phyloP scores from a whole-genome alignment of 2,329 filamentous ascomycete genomes.

The Pseudocercospora crystallina region DNA sequence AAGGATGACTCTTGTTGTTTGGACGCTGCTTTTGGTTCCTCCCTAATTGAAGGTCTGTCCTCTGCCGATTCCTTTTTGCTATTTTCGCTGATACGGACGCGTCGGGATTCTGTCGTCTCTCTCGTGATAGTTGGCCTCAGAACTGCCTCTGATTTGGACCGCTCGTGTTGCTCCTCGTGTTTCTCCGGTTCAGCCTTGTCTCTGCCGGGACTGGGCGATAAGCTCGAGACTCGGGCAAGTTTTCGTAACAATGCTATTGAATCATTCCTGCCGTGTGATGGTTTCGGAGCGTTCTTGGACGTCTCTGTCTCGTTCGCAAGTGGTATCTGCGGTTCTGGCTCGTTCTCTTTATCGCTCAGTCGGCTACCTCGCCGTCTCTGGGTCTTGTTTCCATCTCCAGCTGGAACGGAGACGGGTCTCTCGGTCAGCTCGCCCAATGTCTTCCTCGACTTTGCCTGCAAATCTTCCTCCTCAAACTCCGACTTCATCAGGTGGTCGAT shows the following conservation, averaged over 20 bases:
- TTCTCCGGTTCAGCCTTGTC: constrained; percentile 3
- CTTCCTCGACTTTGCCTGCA: constrained; percentile 20
- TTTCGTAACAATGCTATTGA: constrained; percentile 48
- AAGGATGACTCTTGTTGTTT: not conserved
- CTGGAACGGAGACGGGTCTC: constrained; percentile 13
- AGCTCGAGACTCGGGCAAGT: constrained; percentile 47
- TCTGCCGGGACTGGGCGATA: constrained; percentile 46
- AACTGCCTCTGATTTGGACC: not conserved
- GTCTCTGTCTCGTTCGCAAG: not conserved
- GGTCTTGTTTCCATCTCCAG: constrained; percentile 7
- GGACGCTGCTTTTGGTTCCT: constrained; percentile 2
- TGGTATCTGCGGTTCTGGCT: not conserved
- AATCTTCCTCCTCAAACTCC: constrained; percentile 42
- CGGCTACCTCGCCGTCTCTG: constrained; percentile 9
- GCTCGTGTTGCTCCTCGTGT: not conserved
- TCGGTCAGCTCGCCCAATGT: constrained; percentile 7
- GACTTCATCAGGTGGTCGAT: constrained; percentile 46
- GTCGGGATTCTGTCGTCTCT: constrained; percentile 5
- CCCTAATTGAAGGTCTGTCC: not conserved
- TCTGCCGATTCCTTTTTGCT: constrained; percentile 9
- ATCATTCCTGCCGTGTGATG: constrained; percentile 39
- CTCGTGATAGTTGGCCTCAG: not conserved
- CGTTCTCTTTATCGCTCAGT: constrained; percentile 16
- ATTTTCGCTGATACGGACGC: constrained; percentile 12
- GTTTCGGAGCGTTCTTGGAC: not conserved